Percentiles rank a stretch among this genome's conserved stretches.
phyloP scores from a whole-genome alignment of 352 stramenopile genomes.

The Proteromonas lacertae region DNA sequence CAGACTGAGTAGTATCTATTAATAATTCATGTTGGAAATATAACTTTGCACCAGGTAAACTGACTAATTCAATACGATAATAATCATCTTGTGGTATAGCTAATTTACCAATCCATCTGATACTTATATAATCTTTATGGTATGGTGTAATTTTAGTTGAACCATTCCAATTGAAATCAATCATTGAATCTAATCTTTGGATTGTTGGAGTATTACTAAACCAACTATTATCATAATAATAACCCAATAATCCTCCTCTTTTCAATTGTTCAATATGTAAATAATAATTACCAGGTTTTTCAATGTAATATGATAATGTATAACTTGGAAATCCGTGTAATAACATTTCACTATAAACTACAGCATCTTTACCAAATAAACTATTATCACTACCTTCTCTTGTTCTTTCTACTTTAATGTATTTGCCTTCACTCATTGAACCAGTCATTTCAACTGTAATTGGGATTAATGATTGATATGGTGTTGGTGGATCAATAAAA shows the following conservation, averaged over 20 bases:
- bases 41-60: conserved; percentile 52
- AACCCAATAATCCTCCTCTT: conserved; percentile 35
- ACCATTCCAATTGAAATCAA: conserved; percentile 42
- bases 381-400: conserved; percentile 18
- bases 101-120: conserved; percentile 69
- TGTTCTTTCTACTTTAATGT: conserved; percentile 17
- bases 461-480: conserved; percentile 24
- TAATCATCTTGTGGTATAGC: conserved; percentile 24
- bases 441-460: conserved; percentile 24
- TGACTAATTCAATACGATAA: conserved; percentile 59
- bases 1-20: conserved; percentile 49
- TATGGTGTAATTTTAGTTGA: conserved; percentile 58
- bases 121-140: conserved; percentile 64
- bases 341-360: conserved; percentile 38
- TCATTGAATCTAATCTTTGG: conserved; percentile 25
- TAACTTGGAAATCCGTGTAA: conserved; percentile 57
- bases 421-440: conserved; percentile 15
- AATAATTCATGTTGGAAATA: conserved; percentile 58
- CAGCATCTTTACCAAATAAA: conserved; percentile 6
- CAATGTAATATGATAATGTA: conserved; percentile 41
- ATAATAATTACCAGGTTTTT: conserved; percentile 26
- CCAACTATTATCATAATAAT: conserved; percentile 86
- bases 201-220: conserved; percentile 50
- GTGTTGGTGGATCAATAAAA: conserved; percentile 33
- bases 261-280: conserved; percentile 52